These are phyloP conservation scores for Leishmania gerbilli DNA, from an alignment of 208 protist species.

Conservation along the genomic window DNA sequence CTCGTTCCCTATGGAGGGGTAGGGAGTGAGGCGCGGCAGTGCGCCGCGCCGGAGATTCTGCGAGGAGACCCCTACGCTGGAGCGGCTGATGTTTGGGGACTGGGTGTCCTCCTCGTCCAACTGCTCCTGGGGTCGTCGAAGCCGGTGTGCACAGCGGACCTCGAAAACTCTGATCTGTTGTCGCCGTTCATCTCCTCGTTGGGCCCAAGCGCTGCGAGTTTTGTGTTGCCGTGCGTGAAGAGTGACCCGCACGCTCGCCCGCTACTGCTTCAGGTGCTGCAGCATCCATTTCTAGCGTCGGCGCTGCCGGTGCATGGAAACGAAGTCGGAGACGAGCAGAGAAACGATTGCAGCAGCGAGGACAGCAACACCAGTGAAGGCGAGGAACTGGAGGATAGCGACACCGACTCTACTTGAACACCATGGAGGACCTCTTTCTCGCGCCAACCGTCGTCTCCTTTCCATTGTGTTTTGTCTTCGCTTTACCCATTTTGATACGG, in stretches of 20 bases:
- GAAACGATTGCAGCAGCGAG: background rate
- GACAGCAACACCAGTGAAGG: conserved; percentile 10
- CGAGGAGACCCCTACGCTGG: conserved; percentile 43
- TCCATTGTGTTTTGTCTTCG: background rate
- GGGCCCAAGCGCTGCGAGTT: conserved; percentile 41
- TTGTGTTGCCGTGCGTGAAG: conserved; percentile 75
- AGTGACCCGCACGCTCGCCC: conserved; percentile 48
- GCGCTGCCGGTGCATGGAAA: background rate
- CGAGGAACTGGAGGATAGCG: conserved; percentile 17
- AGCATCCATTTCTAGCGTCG: conserved; percentile 59
- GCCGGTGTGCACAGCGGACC: conserved; percentile 52
- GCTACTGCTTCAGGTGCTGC: conserved; percentile 48
- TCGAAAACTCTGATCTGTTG: conserved; percentile 68
- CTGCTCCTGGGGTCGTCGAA: conserved; percentile 41
- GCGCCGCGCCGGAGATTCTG: conserved; percentile 72
- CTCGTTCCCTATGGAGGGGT: conserved; percentile 47
- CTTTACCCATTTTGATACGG: background rate
- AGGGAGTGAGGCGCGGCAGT: conserved; percentile 32
- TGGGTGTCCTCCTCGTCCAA: conserved; percentile 73
- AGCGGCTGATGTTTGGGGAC: conserved; percentile 74
- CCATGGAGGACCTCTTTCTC: background rate
- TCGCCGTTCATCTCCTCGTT: conserved; percentile 53
- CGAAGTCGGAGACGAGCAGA: background rate
- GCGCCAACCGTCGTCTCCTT: background rate
- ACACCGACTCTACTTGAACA: background rate